Evolutionary conservation across 352 stramenopile species (phyloP).

Genomic region (Phytophthora boehmeriae): DNA sequence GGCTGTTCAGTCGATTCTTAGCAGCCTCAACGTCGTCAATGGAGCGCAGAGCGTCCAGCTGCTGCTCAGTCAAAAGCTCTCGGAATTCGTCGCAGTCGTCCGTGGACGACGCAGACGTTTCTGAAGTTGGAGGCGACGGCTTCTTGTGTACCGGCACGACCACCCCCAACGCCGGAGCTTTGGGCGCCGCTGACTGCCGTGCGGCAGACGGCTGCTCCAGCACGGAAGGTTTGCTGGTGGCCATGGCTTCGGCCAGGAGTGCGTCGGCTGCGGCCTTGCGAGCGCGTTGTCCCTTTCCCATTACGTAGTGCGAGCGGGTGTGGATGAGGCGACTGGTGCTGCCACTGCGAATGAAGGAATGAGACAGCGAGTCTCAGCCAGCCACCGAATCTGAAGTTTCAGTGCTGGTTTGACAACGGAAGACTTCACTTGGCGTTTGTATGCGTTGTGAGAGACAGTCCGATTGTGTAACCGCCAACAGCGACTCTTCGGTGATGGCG

Average conservation of each 20-base stretch:
- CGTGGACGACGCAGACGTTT: slow-evolving; percentile 42
- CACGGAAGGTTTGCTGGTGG: slow-evolving; percentile 38
- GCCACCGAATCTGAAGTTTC: neutral
- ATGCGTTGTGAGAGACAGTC: neutral
- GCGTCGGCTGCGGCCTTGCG: slow-evolving; percentile 62
- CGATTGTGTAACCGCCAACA: neutral
- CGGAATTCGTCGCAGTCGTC: slow-evolving; percentile 42
- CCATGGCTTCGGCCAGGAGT: slow-evolving; percentile 41
- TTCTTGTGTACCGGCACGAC: slow-evolving; percentile 28
- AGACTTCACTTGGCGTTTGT: neutral
- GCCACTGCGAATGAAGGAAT: slow-evolving; percentile 24
- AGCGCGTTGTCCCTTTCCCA: slow-evolving; percentile 77
- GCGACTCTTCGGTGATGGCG: neutral
- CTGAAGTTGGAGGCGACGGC: slow-evolving; percentile 29
- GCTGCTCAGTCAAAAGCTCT: slow-evolving; percentile 48
- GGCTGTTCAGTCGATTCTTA: slow-evolving; percentile 38
- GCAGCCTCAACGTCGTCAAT: slow-evolving; percentile 40
- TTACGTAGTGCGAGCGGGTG: slow-evolving; percentile 14
- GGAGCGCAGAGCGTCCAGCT: slow-evolving; percentile 43
- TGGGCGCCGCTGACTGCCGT: slow-evolving; percentile 20
- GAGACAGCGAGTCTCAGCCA: slow-evolving; percentile 6
- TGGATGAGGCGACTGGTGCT: slow-evolving; percentile 6
- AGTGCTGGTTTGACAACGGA: neutral
- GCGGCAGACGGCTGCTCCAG: slow-evolving; percentile 30
- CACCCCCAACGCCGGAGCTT: slow-evolving; percentile 11